Conservation (phyloP, 192 early-diverging fungal species). For the Allomyces macrogynus region DNA sequence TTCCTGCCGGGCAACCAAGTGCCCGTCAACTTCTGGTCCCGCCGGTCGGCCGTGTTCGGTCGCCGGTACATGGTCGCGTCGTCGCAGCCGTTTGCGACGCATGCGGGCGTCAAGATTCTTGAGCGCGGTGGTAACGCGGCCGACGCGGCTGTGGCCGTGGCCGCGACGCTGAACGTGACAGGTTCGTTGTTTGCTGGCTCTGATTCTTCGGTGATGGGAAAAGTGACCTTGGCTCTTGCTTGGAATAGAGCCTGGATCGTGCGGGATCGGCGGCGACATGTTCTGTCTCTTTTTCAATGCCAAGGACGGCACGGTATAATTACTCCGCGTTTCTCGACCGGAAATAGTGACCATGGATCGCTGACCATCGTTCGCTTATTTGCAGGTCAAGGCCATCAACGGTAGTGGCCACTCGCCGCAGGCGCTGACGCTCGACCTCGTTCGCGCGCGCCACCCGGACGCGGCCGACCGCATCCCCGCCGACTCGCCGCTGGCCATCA, state of each 20-base stretch:
- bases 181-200: not conserved
- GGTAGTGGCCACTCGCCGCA: slow-evolving; percentile 26
- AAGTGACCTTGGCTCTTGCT: no score
- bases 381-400: slow-evolving; percentile 9
- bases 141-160: slow-evolving; percentile 3
- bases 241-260: not conserved
- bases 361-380: no score
- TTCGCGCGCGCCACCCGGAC: slow-evolving; percentile 12
- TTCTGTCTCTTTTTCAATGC: not conserved
- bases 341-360: no score
- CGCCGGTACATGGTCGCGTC: not conserved
- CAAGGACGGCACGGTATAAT: not conserved
- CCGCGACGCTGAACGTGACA: not conserved
- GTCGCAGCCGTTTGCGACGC: slow-evolving; percentile 1
- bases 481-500: slow-evolving; percentile 24
- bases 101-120: not conserved
- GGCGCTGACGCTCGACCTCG: slow-evolving; percentile 26
- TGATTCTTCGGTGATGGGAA: no score
- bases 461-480: slow-evolving; percentile 13
- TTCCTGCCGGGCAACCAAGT: no score
- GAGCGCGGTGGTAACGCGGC: not conserved
- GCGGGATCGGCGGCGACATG: not conserved
- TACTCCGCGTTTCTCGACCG: no score
- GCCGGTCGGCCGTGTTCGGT: not conserved
- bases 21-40: not conserved